Base-by-base conservation (phyloP, 768 basidiomycete genomes). In the Suillus bovinus region DNA sequence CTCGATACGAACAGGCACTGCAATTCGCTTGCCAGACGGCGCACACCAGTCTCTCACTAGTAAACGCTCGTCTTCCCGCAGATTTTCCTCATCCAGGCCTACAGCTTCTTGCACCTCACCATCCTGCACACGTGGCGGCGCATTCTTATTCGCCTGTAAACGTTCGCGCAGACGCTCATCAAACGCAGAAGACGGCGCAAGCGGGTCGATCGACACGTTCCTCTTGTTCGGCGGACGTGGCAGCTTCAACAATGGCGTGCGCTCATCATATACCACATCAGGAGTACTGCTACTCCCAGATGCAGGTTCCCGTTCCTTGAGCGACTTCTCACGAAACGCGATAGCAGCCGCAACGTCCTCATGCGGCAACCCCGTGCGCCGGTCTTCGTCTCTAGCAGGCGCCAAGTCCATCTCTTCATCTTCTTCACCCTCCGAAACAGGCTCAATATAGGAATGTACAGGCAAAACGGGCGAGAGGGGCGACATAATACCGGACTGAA, bases 1-100 rank as follows among this genome's bases (percentile, higher is more conserved):
- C 74, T 99, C 97, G 53, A 99, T 85, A 59, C 97, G 85, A n/a
- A 99, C 90, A 29, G 96, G 95, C 3, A 99, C 86, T 0, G 94
- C 86, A 61, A 99, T 96, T 66, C 84, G 82, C 80, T 98, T 98
- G 13, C 96, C 96, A 46, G 82, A 77, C 0, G 93, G 91, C 1
- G 96, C 96, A 29, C 73, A 79, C 88, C 89, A 93, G 62, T 85
- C 84, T 60, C 88, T 80, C 58, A 82, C 84, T 53, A 90, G 71
- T 17, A 89, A 72, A 63, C 86, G 82, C 65, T 88, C 86, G 24
- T 84, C 81, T 61, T 70, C 74, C 13, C 70, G 71, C 59, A 74
- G 71, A 27, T 71, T 68, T 42, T 74, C 78, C 22, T 74, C 78
- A 34, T 79, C 78, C 47, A 78, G 66, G 17, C 79, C 80, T 47